Conservation (phyloP, 108 stramenopile genomes). For the Skeletonema potamos region DNA sequence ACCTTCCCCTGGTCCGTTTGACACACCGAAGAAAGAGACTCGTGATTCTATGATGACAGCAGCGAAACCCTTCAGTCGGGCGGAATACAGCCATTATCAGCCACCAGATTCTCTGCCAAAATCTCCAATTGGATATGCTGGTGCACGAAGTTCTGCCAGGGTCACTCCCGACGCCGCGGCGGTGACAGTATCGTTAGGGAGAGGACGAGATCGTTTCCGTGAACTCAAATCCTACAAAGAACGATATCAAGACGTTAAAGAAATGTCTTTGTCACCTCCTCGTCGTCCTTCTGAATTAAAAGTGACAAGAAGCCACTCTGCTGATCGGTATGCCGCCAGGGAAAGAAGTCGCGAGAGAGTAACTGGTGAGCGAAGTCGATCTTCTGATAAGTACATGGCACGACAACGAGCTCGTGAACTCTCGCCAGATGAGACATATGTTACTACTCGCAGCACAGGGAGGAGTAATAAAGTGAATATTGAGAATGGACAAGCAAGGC, state of each 20-base stretch:
- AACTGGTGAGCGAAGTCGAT: not conserved
- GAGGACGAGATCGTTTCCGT: not conserved
- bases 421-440: not conserved
- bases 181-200: not conserved
- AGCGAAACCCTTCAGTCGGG: not conserved
- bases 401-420: not conserved
- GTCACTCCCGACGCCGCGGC: not conserved
- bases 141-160: not conserved
- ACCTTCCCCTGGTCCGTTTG: not conserved
- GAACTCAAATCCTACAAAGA: constrained; percentile 25
- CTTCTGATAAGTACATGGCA: not conserved
- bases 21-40: not conserved
- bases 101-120: not conserved
- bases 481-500: not conserved
- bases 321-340: not conserved
- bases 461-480: not conserved
- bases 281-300: not conserved
- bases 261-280: not conserved
- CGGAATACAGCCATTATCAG: not conserved
- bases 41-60: not conserved
- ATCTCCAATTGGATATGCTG: not conserved
- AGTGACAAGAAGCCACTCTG: not conserved
- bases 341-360: not conserved
- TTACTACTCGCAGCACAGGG: not conserved
- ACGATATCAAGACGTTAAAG: constrained; percentile 23